Base-by-base conservation (phyloP, 2,329 filamentous ascomycete genomes). In the Pyrenochaeta sp. region DNA sequence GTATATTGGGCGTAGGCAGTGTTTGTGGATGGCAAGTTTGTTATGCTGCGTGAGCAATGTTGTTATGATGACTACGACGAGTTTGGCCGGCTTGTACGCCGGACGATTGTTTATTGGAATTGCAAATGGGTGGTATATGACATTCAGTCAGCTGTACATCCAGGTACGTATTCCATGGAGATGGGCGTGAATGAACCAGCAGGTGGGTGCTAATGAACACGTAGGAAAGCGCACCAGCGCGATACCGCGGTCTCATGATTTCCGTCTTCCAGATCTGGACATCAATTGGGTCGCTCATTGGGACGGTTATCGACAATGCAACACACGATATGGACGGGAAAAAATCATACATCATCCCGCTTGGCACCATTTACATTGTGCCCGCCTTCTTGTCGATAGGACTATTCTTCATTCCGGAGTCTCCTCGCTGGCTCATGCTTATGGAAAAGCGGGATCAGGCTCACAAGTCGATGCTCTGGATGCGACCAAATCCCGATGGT, bases 81-180 rank as follows among this genome's bases (percentile, higher is more conserved):
- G 75, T 53, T 82, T 87, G 30, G 81, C 79, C 4, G 83, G 80
- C 0, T 78, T 88, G 3, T 87, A 87, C 52, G 79, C 80, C 24
- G 85, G 83, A 5, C 79, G 85, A 10, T 74, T 87, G 5, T 68
- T 87, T n/a, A 84, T 86, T 52, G 85, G 85, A 2, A 59, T 87
- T 22, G 83, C 84, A 6, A 75, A 75, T 48, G 72, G 72, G 2
- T 81, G 84, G 71, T 82, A 85, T 68, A 85, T 86, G 83, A 86
- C 84, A 3, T 86, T 83, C 62, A 78, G 80, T 0, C 82, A 84
- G 59, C 71, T 84, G 0, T 83, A 82, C 65, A 79, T 84, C n/a
- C 83, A 84, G 68, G 69, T 69, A 52, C 3, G 55, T 24, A 13
- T 3, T 24, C 7, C 5, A 1, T 15, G 2, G 25, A 15, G 22